phyloP scores from a whole-genome alignment of 805 yeast species.

The Tetrapisispora pingtungensis region DNA sequence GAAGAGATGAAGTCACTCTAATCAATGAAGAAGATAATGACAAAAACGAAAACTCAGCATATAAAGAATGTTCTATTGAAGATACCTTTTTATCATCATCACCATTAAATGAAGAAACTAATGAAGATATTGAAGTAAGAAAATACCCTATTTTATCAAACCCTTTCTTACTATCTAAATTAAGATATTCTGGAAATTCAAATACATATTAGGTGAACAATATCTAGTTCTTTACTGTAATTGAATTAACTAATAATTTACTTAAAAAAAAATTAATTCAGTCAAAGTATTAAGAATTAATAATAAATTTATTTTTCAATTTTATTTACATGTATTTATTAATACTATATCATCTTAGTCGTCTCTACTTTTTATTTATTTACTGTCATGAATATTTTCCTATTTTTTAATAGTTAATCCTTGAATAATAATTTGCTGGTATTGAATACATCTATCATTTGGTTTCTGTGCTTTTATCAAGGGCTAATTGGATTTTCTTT shows the following conservation, averaged over 20 bases:
- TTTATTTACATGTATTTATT: neutral
- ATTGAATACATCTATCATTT: too few relatives aligned
- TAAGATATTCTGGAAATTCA: conserved; percentile 19
- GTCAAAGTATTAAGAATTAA: too few relatives aligned
- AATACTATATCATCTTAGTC: neutral
- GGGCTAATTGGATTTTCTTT: conserved; percentile 37
- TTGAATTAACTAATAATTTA: too few relatives aligned
- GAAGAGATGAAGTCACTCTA: neutral
- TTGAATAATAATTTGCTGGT: neutral
- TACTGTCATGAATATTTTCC: too few relatives aligned
- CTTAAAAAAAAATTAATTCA: too few relatives aligned
- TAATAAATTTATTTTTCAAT: neutral
- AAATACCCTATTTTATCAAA: neutral
- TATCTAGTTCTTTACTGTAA: too few relatives aligned
- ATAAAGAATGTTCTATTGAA: neutral
- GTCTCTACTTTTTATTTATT: too few relatives aligned
- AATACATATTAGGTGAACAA: neutral
- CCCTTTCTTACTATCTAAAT: conserved; percentile 8
- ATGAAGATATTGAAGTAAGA: conserved; percentile 1
- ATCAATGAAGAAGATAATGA: neutral
- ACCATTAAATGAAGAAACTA: neutral
- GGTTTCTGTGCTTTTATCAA: neutral
- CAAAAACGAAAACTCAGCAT: neutral
- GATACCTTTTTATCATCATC: neutral
- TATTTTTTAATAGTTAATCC: too few relatives aligned